Conservation (phyloP, 2,329 filamentous ascomycete genomes). For the Colletotrichum sp. region DNA sequence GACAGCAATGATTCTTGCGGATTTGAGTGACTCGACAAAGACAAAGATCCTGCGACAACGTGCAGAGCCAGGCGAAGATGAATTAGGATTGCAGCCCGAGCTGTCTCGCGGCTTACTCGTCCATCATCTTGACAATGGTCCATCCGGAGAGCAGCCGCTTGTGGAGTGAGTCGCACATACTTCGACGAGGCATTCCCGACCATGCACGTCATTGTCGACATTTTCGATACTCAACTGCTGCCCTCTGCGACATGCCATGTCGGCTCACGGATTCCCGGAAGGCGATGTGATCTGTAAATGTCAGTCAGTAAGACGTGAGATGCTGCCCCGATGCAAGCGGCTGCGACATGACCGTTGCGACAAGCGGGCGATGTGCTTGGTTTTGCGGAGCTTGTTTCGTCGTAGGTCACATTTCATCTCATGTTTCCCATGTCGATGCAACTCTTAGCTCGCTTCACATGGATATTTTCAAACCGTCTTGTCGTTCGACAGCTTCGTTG, state of each 20-base stretch:
- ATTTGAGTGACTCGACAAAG: background rate
- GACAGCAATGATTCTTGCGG: background rate
- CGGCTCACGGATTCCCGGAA: background rate
- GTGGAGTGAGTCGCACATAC: background rate
- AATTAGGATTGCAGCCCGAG: background rate
- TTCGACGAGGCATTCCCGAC: background rate
- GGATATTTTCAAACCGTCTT: slow-evolving; percentile 15
- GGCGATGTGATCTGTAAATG: background rate
- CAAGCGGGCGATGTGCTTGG: background rate
- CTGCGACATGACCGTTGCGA: background rate
- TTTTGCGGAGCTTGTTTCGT: slow-evolving; percentile 12
- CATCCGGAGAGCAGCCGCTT: background rate
- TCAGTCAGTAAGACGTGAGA: background rate
- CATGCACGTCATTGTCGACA: background rate
- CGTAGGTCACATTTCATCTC: slow-evolving; percentile 11
- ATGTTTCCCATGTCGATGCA: slow-evolving; percentile 9
- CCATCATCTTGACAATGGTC: background rate
- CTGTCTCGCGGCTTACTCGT: background rate
- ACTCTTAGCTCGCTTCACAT: slow-evolving; percentile 15
- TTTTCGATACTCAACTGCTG: background rate
- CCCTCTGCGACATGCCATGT: background rate
- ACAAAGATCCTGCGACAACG: background rate
- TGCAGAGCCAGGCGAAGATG: background rate
- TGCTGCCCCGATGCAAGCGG: background rate
- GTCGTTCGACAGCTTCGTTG: slow-evolving; percentile 20